Base-by-base conservation (phyloP, 495 filamentous ascomycete species). In the Elaphomyces granulatus region DNA sequence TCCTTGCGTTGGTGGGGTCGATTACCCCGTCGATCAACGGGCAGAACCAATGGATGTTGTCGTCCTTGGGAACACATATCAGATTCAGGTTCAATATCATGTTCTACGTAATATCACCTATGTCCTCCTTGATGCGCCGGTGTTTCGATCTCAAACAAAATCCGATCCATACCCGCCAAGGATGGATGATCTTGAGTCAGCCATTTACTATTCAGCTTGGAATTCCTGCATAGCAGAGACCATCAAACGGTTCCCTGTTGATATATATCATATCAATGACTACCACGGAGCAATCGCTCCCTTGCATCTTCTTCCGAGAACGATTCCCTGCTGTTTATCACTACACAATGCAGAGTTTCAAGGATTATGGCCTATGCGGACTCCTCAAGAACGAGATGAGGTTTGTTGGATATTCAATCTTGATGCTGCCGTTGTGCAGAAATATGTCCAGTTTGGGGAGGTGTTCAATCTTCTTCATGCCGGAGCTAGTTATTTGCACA, bases 251-350 rank as follows among this genome's bases (percentile, higher is more conserved):
- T 72, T 72, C 34, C 70, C 76, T 0, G 64, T 82, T 33, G 78
- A 85, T 47, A 50, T 86, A 15, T 86, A 86, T 50, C 81, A 86
- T 52, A 78, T 84, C 50, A 86, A 86, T 54, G 81, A 86, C 52
- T 86, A 84, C 51, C 81, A 86, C 43, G 81, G 81, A 20, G 76
- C 80, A 14, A 56, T 80, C 4, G 81, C 81, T 28, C 80, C 78
- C 8, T 60, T 85, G 4, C 79, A 86, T 43, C 64, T 82, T 14
- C 64, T 83, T 3, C 80, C 80, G 10, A 58, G 71, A 28, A 78
- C 63, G 1, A 50, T 68, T 32, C 68, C 65, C 1, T 49, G 59
- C 9, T 66, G 60, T 32, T 50, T 69, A 2, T 73, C 66, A n/a
- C 67, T 75, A 14, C 74, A 78, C 54, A 78, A 83, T 45, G 80